These are phyloP conservation scores for Cladobotryum protrusum DNA, from an alignment of 2,329 filamentous ascomycete species.

Conservation along the genomic window DNA sequence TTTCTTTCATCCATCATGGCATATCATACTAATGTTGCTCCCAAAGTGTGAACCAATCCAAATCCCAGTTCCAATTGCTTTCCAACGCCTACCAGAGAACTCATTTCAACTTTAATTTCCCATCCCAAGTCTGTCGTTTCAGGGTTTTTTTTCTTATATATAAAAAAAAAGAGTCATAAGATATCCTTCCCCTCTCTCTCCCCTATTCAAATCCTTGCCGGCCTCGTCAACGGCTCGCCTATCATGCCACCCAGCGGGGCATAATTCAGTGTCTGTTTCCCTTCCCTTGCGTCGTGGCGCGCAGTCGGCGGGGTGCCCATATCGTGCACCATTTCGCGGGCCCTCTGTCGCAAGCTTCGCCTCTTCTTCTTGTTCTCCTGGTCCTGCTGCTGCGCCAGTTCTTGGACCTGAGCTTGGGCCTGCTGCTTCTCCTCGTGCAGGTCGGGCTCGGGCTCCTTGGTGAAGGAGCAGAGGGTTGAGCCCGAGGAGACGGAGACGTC, in stretches of 20 bases:
- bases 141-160: no score
- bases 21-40: no score
- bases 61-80: no score
- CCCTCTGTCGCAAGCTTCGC: constrained; percentile 26
- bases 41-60: no score
- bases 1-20: no score
- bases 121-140: neutral
- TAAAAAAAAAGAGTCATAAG: no score
- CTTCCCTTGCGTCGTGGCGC: constrained; percentile 27
- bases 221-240: constrained; percentile 19
- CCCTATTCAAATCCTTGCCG: constrained; percentile 13
- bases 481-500: constrained; percentile 27
- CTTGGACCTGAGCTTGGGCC: neutral
- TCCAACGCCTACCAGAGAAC: no score
- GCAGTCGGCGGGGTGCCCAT: constrained; percentile 27
- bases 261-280: constrained; percentile 23
- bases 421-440: constrained; percentile 4
- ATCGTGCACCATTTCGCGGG: constrained; percentile 28
- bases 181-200: neutral
- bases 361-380: constrained; percentile 11
- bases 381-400: neutral
- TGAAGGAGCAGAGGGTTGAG: constrained; percentile 24
- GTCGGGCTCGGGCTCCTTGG: constrained; percentile 16
- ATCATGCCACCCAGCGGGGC: constrained; percentile 21
- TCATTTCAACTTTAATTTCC: neutral